Evolutionary conservation across 2,329 filamentous ascomycete species (phyloP).

Genomic region (Verticillium dahliae): DNA sequence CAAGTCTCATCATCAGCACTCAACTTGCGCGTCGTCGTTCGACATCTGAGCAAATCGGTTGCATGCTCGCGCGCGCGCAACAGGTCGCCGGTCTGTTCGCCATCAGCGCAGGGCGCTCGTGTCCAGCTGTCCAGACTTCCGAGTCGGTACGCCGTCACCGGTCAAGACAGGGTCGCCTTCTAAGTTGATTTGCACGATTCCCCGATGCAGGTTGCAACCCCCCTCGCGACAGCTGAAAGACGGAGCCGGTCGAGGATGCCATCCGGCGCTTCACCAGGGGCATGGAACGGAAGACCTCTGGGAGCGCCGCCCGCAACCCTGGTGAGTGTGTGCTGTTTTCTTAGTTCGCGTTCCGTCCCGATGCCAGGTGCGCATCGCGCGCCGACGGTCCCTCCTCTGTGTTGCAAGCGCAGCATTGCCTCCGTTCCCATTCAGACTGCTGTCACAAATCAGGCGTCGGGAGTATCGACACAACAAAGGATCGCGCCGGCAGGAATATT

Average conservation of each 20-base stretch:
- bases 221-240: neutral
- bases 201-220: neutral
- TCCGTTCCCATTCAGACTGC: neutral
- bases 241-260: neutral
- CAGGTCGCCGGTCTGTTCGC: neutral
- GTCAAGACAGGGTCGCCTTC: neutral
- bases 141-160: neutral
- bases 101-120: neutral
- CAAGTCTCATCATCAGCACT: neutral
- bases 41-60: neutral
- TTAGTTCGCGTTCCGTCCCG: neutral
- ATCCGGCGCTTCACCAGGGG: neutral
- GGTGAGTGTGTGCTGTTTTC: neutral
- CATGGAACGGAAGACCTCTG: neutral
- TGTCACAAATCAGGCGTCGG: neutral
- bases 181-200: neutral
- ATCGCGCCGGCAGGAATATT: neutral
- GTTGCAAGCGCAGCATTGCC: neutral
- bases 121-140: neutral
- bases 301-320: neutral
- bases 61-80: neutral
- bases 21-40: neutral
- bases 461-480: neutral
- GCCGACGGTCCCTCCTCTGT: neutral
- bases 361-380: neutral